A percentile compares a stretch with the other conserved stretches of the same genome.
phyloP scores from a whole-genome alignment of 495 filamentous ascomycete genomes.

The Neurospora sp. region DNA sequence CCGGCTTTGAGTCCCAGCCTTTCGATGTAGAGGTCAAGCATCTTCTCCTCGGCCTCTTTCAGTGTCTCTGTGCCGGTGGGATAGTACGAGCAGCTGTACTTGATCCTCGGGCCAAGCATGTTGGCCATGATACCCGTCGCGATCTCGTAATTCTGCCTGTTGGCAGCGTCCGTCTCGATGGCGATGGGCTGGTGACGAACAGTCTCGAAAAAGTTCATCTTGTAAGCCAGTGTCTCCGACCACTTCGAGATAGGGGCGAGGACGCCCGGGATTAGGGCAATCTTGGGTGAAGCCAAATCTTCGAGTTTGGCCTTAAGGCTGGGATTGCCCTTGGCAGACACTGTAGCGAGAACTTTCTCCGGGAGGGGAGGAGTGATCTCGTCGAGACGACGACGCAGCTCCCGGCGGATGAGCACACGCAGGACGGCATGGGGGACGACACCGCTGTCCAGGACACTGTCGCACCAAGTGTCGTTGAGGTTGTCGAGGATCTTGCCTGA shows the following conservation, averaged over 20 bases:
- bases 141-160: constrained; percentile 60
- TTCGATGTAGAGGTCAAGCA: constrained; percentile 50
- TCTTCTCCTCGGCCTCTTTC: constrained; percentile 52
- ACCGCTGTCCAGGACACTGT: constrained; percentile 42
- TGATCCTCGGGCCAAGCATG: constrained; percentile 53
- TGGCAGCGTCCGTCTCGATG: constrained; percentile 49
- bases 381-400: constrained; percentile 42
- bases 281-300: constrained; percentile 23
- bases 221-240: constrained; percentile 34
- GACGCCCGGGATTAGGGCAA: constrained; percentile 11
- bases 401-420: constrained; percentile 45
- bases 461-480: constrained; percentile 4
- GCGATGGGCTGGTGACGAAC: constrained; percentile 49
- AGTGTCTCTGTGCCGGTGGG: constrained; percentile 44
- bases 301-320: not conserved
- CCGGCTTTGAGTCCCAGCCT: constrained; percentile 46
- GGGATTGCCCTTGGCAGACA: not conserved
- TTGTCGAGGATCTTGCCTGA: constrained; percentile 1
- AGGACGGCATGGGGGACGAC: constrained; percentile 49
- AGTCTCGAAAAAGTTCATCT: constrained; percentile 47
- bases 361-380: constrained; percentile 21
- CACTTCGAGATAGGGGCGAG: not conserved
- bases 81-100: constrained; percentile 53
- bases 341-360: not conserved
- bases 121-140: constrained; percentile 46